Percentiles rank a stretch among this genome's conserved stretches.
Evolutionary conservation across 352 stramenopile species (phyloP).

Genomic region (Phytophthora constricta): DNA sequence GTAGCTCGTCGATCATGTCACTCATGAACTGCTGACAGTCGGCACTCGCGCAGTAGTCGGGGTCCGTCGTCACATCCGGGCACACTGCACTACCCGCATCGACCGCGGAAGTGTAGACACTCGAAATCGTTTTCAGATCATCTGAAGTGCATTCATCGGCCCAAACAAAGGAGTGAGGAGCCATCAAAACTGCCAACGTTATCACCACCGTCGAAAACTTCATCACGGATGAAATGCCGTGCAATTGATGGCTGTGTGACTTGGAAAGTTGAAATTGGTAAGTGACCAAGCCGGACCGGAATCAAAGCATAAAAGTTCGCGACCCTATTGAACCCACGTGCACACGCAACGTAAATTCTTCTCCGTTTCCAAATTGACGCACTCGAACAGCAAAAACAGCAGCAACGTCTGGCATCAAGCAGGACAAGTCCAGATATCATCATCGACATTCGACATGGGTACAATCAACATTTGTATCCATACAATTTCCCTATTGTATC

Average conservation of each 20-base stretch:
- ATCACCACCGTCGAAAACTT: constrained; percentile 10
- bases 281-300: too few relatives aligned
- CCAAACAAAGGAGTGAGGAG: neutral
- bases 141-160: constrained; percentile 28
- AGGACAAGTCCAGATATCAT: too few relatives aligned
- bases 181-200: neutral
- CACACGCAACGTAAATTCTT: too few relatives aligned
- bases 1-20: constrained; percentile 21
- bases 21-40: constrained; percentile 28
- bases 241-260: too few relatives aligned
- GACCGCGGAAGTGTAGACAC: constrained; percentile 22
- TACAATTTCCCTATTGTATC: neutral
- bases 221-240: constrained; percentile 24
- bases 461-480: too few relatives aligned
- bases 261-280: constrained; percentile 6
- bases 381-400: constrained; percentile 16
- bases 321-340: too few relatives aligned
- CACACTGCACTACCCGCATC: constrained; percentile 12
- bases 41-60: constrained; percentile 21
- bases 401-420: too few relatives aligned
- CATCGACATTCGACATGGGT: too few relatives aligned
- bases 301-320: too few relatives aligned
- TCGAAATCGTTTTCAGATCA: constrained; percentile 22
- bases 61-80: constrained; percentile 15
- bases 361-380: too few relatives aligned